phyloP scores from a whole-genome alignment of 2,329 filamentous ascomycete genomes.

The Beauveria varroae region DNA sequence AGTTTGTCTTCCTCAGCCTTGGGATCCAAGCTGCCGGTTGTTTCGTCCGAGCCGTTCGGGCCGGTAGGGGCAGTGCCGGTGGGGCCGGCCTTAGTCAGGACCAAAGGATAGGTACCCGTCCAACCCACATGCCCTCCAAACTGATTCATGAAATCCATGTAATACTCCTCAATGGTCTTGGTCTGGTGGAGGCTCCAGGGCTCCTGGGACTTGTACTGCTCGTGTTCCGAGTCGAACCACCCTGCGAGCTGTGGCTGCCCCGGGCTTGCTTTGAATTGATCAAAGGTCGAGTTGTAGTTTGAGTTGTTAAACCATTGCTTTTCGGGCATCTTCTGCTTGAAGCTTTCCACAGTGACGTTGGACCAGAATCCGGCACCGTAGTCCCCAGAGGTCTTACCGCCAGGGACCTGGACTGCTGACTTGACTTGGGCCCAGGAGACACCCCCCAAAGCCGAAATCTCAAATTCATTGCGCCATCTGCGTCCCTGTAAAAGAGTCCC shows the following conservation, averaged over 20 bases:
- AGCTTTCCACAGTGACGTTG: not conserved
- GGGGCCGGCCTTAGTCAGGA: no score
- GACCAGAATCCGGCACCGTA: not conserved
- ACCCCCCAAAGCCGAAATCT: not conserved
- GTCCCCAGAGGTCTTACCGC: not conserved
- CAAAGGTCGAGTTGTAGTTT: not conserved
- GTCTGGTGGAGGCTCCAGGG: no score
- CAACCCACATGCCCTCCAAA: no score
- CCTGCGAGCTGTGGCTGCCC: not conserved
- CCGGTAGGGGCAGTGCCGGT: no score
- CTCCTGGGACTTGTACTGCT: no score
- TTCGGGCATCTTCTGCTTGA: not conserved
- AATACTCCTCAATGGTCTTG: no score
- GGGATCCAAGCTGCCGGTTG: no score
- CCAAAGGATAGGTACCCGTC: no score
- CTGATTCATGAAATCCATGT: no score
- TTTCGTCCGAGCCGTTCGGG: no score
- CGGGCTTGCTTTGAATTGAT: not conserved
- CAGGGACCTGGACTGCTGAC: not conserved
- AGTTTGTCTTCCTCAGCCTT: no score
- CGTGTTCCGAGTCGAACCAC: no score
- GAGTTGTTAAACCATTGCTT: not conserved
- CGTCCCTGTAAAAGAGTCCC: not conserved
- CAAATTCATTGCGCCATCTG: not conserved
- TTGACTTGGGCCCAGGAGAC: not conserved